Evolutionary conservation across 108 stramenopile genomes (phyloP).

Genomic region (Heterococcus sp.): DNA sequence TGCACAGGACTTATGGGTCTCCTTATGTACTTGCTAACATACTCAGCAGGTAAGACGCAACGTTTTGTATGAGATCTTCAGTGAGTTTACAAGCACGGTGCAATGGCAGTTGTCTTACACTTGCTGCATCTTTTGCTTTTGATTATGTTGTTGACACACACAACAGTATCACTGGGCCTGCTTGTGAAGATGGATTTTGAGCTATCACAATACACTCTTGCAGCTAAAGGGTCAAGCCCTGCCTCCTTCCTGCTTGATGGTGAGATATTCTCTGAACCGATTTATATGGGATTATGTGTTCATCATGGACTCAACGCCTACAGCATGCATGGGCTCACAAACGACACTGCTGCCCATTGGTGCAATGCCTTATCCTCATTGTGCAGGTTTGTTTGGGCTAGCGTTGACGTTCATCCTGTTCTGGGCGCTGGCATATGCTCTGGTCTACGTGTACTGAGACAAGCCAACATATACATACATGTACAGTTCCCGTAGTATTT

Average conservation of each 20-base stretch:
- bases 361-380: background rate
- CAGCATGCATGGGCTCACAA: background rate
- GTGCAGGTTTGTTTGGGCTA: background rate
- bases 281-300: background rate
- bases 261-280: background rate
- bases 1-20: conserved; percentile 22
- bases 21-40: conserved; percentile 3
- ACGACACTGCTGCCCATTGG: background rate
- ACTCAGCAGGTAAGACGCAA: conserved; percentile 12
- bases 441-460: conserved; percentile 30
- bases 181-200: conserved; percentile 22
- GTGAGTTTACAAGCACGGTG: no score
- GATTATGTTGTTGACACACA: no score
- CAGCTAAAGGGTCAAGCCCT: background rate
- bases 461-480: no score
- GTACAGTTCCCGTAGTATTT: no score
- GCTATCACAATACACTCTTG: conserved; percentile 8
- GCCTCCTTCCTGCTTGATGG: conserved; percentile 1
- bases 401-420: conserved; percentile 36
- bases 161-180: conserved; percentile 11
- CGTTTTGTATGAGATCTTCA: background rate
- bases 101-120: no score
- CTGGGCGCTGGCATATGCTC: conserved; percentile 34
- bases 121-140: no score
- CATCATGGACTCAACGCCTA: background rate